These are phyloP conservation scores for Podila clonocystis DNA, from an alignment of 192 early-diverging fungal species.

Conservation along the genomic window DNA sequence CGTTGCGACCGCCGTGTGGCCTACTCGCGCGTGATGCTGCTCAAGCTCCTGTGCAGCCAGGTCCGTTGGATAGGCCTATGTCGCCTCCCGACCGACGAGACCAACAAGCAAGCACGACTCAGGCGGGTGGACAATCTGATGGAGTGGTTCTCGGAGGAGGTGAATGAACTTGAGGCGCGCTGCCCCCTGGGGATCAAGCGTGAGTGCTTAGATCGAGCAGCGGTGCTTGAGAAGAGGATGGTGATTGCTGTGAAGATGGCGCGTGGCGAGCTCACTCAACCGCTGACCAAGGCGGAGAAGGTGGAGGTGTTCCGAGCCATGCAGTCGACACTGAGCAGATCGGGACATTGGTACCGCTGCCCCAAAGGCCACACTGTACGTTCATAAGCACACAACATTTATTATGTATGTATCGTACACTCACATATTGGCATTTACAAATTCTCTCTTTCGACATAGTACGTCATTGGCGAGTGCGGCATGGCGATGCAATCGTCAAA, in stretches of 20 bases:
- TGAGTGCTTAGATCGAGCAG: conserved; percentile 9
- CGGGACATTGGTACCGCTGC: conserved; percentile 57
- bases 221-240: conserved; percentile 33
- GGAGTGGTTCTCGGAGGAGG: too few relatives aligned
- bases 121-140: neutral
- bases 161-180: neutral
- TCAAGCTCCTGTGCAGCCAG: conserved; percentile 4
- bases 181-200: conserved; percentile 15
- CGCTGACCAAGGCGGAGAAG: conserved; percentile 38
- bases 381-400: too few relatives aligned
- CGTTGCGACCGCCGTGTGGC: conserved; percentile 7
- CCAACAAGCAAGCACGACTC: neutral
- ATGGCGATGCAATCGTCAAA: conserved; percentile 39
- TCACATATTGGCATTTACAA: too few relatives aligned
- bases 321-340: conserved; percentile 15
- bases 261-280: conserved; percentile 5
- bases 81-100: neutral
- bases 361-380: conserved; percentile 55
- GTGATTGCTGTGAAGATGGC: neutral
- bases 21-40: neutral
- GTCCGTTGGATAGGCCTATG: conserved; percentile 4
- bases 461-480: conserved; percentile 53
- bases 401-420: too few relatives aligned
- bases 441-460: too few relatives aligned
- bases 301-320: conserved; percentile 44